Evolutionary conservation across 768 basidiomycete species (phyloP).

Genomic region (Boletus rubropictus): DNA sequence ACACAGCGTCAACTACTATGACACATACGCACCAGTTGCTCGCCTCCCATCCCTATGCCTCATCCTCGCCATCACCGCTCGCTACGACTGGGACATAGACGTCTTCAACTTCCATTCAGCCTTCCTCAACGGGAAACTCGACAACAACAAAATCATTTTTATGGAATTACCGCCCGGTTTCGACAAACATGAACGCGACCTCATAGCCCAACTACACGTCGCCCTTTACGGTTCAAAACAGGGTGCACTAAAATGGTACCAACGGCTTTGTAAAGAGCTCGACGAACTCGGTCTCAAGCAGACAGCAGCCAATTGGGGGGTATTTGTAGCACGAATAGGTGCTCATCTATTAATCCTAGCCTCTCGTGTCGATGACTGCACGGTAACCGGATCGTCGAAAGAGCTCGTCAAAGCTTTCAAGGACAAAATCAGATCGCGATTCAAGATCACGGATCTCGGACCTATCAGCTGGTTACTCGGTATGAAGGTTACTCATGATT

Average conservation of each 20-base stretch:
- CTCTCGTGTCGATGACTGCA: too few relatives aligned
- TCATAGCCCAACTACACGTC: rapidly evolving
- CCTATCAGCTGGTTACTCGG: too few relatives aligned
- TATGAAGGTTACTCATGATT: too few relatives aligned
- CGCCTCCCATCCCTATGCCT: too few relatives aligned
- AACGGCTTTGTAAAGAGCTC: rapidly evolving
- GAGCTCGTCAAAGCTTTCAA: too few relatives aligned
- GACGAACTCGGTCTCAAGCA: rapidly evolving
- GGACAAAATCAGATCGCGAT: too few relatives aligned
- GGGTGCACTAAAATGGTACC: neutral
- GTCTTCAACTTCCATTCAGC: neutral
- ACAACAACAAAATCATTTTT: neutral
- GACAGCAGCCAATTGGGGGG: neutral
- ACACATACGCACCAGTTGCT: too few relatives aligned
- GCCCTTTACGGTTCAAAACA: neutral
- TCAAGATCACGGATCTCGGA: too few relatives aligned
- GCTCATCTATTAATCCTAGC: neutral
- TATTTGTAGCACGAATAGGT: rapidly evolving
- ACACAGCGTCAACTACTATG: too few relatives aligned
- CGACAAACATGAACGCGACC: neutral
- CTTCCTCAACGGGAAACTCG: neutral
- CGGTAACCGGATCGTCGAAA: too few relatives aligned
- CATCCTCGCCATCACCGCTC: too few relatives aligned
- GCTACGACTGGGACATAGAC: too few relatives aligned
- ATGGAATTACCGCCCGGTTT: neutral